Evolutionary conservation across 169 alveolate species (phyloP), one percentile per base, ranked within the genome.

Genomic region (Plasmodium gonderi): DNA sequence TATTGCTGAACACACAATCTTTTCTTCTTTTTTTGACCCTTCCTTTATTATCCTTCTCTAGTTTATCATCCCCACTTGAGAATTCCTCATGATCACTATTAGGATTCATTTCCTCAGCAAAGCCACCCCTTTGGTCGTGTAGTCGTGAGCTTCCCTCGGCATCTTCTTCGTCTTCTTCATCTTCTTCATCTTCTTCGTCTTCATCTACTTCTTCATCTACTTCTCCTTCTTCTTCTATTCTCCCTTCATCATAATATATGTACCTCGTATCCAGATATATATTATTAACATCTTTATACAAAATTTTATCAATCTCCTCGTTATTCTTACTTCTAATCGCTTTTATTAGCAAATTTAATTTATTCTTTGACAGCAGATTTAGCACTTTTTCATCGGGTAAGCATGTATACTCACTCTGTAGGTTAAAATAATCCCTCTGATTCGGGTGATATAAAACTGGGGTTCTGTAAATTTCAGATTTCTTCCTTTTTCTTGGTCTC

Each of bases 401-500:
- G 40, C 94, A 90, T 9, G 82, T 90, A 47, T 90, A 90, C 54
- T 90, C 94, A 68, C 91, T 68, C 47, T 90, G 94, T 9, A 90
- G 54, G 72, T 90, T 90, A 78, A 90, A 90, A 51, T 78, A 78
- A 54, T 90, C 91, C 72, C 74, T 90, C 49, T 90, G 94, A 20
- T 45, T 42, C 1, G 94, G 94, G 40, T 90, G 91, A 38, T 90
- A 90, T 72, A 90, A 90, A 14, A 90, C 94, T 8, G 94, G 94
- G 1, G 94, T 90, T 78, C 82, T 45, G 49, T 90, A 90, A 40
- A 90, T 90, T 29, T 79, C 90, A 2, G 94, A 90, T 64, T 90
- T 90, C 26, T 90, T 90, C 72, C 82, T 77, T 79, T 90, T 90
- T 31, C 75, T 90, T 2, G 94, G 94, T 45, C 94, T 76, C 54